A percentile compares a stretch with the other conserved stretches of the same genome.
Evolutionary conservation across 495 filamentous ascomycete genomes (phyloP).

Genomic region (Neurospora sp.): DNA sequence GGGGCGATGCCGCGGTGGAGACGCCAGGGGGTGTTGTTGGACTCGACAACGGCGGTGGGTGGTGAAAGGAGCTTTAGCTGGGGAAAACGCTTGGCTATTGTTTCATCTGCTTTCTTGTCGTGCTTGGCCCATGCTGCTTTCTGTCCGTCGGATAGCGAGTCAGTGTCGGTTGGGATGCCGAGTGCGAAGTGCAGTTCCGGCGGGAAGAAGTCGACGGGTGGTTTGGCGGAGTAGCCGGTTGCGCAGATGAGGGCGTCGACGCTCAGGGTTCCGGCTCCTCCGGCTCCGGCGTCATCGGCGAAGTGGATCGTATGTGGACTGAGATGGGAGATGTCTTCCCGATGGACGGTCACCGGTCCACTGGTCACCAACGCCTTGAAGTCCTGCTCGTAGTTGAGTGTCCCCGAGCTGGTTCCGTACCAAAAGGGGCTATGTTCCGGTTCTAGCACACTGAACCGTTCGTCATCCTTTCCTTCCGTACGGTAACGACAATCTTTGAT

Average conservation of each 20-base stretch:
- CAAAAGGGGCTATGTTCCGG: slow-evolving; percentile 50
- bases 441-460: slow-evolving; percentile 40
- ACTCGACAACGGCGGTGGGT: not conserved
- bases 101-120: slow-evolving; percentile 39
- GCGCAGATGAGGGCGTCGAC: slow-evolving; percentile 55
- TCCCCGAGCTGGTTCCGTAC: slow-evolving; percentile 32
- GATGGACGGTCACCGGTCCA: slow-evolving; percentile 48
- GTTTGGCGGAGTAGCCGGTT: slow-evolving; percentile 43
- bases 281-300: slow-evolving; percentile 12
- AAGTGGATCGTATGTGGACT: slow-evolving; percentile 34
- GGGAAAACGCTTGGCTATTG: slow-evolving; percentile 51
- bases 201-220: slow-evolving; percentile 7
- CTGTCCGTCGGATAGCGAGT: slow-evolving; percentile 2
- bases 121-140: slow-evolving; percentile 9
- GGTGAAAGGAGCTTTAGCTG: slow-evolving; percentile 27
- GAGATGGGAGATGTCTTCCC: slow-evolving; percentile 52
- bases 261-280: slow-evolving; percentile 26
- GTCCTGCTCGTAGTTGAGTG: slow-evolving; percentile 57
- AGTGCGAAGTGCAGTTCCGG: slow-evolving; percentile 3
- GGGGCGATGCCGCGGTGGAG: slow-evolving; percentile 63
- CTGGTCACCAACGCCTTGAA: slow-evolving; percentile 50
- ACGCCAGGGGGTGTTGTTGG: slow-evolving; percentile 22
- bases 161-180: slow-evolving; percentile 7
- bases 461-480: slow-evolving; percentile 11
- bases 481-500: slow-evolving; percentile 42